Percentiles rank a stretch among this genome's conserved stretches.
phyloP scores from a whole-genome alignment of 75 land plant genomes.

The Sequoiadendron giganteum region DNA sequence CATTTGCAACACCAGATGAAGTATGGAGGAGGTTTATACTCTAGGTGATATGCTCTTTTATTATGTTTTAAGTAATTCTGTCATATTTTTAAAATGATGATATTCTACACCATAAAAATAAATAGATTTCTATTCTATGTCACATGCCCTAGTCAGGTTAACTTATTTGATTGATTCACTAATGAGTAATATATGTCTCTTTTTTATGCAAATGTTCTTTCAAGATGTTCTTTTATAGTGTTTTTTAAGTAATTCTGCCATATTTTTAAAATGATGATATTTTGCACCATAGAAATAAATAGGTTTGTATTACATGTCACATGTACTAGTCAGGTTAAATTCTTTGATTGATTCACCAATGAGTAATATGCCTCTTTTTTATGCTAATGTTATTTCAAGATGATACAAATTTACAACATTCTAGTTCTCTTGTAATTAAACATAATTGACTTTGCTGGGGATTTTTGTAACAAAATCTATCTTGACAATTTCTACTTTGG shows the following conservation, averaged over 20 bases:
- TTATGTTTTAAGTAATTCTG: background rate
- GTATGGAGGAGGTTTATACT: background rate
- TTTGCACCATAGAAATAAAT: background rate
- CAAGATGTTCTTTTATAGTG: too few species aligned
- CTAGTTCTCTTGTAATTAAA: background rate
- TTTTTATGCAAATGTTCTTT: too few species aligned
- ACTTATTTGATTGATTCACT: background rate
- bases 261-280: background rate
- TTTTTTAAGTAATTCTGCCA: too few species aligned
- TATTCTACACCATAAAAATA: background rate
- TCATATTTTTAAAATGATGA: background rate
- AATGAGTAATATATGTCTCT: too few species aligned
- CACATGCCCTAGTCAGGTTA: background rate
- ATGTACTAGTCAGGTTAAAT: too few species aligned
- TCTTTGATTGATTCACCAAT: background rate
- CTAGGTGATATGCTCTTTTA: background rate
- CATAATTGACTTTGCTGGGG: background rate
- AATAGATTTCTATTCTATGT: background rate
- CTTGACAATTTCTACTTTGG: background rate
- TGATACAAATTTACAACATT: background rate
- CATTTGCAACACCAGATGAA: background rate
- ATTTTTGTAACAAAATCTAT: background rate
- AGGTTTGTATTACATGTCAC: background rate
- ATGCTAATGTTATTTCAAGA: too few species aligned
- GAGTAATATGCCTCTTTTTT: background rate